Evolutionary conservation across 75 land plant genomes (phyloP).

Genomic region (Chamaecyparis obtusa): DNA sequence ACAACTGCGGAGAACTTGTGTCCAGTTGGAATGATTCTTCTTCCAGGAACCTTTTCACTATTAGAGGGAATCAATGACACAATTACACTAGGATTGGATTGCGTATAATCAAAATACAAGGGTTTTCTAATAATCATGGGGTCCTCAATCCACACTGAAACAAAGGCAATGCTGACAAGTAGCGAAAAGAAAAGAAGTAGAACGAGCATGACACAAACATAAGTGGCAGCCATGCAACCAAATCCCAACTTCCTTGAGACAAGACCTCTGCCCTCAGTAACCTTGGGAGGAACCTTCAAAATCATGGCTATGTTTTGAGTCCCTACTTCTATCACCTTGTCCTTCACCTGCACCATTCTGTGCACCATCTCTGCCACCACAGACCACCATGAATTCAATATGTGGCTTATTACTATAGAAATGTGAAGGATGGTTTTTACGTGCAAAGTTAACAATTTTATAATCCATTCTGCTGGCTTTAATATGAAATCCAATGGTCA

Average conservation of each 20-base stretch:
- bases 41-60: not conserved
- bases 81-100: conserved; percentile 51
- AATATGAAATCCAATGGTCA: no score
- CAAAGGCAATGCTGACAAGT: conserved; percentile 45
- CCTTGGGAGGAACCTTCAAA: conserved; percentile 19
- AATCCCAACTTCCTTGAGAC: conserved; percentile 32
- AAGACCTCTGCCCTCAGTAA: conserved; percentile 18
- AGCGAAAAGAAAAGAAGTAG: conserved; percentile 36
- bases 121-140: conserved; percentile 49
- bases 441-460: conserved; percentile 24
- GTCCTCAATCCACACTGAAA: conserved; percentile 59
- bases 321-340: conserved; percentile 21
- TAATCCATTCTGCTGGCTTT: conserved; percentile 31
- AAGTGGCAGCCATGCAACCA: conserved; percentile 54
- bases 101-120: conserved; percentile 74
- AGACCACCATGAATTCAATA: conserved; percentile 23
- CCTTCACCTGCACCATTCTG: conserved; percentile 20
- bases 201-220: conserved; percentile 42
- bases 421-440: conserved; percentile 31
- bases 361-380: conserved; percentile 32
- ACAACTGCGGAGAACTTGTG: conserved; percentile 58
- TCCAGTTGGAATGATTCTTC: conserved; percentile 38
- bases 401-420: conserved; percentile 18
- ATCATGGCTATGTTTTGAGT: conserved; percentile 16
- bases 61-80: conserved; percentile 22